These are phyloP conservation scores for Cladosporium colombiae DNA, from an alignment of 2,329 filamentous ascomycete species.

Conservation along the genomic window DNA sequence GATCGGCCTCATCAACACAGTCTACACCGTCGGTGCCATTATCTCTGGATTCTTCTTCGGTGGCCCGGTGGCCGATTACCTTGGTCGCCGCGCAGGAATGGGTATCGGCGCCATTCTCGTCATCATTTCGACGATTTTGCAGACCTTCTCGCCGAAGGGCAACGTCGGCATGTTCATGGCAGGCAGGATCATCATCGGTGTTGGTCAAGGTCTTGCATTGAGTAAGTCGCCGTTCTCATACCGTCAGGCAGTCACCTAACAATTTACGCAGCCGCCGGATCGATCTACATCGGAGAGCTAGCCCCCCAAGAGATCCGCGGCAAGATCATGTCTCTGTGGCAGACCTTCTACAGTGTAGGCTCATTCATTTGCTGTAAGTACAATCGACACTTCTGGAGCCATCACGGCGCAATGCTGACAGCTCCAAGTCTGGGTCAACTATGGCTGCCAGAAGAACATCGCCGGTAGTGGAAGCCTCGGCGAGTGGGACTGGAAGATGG, in stretches of 20 bases:
- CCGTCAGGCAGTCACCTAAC: not conserved
- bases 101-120: conserved; percentile 63
- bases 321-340: conserved; percentile 70
- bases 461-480: conserved; percentile 50
- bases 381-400: not conserved
- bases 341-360: conserved; percentile 67
- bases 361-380: conserved; percentile 53
- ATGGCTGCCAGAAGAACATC: conserved; percentile 59
- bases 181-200: conserved; percentile 67
- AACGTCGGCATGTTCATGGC: conserved; percentile 68
- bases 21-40: conserved; percentile 71
- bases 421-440: conserved; percentile 64
- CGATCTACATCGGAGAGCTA: conserved; percentile 71
- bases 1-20: conserved; percentile 64
- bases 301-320: conserved; percentile 65
- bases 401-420: not conserved
- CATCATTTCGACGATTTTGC: conserved; percentile 68
- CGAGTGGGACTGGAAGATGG: conserved; percentile 71
- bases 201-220: conserved; percentile 69
- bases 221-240: conserved; percentile 43
- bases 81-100: conserved; percentile 63
- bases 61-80: conserved; percentile 54
- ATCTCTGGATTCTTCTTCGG: conserved; percentile 69
- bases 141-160: conserved; percentile 62
- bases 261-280: conserved; percentile 49